A percentile compares a stretch with the other conserved stretches of the same genome.
These are phyloP conservation scores for Dactylorhiza incarnata DNA, from an alignment of 106 monocot genomes.

Conservation along the genomic window DNA sequence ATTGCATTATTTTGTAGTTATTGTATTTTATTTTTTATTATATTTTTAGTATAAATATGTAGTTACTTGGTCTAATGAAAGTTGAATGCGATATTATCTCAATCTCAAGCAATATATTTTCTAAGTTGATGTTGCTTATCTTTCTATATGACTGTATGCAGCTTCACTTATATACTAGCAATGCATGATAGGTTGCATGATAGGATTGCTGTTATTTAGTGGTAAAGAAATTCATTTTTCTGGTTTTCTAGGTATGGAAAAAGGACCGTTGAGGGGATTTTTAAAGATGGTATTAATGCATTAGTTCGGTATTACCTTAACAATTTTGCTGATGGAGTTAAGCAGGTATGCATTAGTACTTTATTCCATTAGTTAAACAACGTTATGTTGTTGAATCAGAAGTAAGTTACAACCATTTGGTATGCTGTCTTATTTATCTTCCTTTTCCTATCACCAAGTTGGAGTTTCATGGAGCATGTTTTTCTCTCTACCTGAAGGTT, in stretches of 20 bases:
- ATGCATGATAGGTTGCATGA: too few relatives aligned
- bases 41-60: too few relatives aligned
- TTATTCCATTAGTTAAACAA: background rate
- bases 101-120: background rate
- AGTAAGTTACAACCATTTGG: background rate
- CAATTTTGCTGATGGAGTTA: constrained; percentile 65
- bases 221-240: background rate
- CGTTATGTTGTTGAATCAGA: background rate
- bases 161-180: background rate
- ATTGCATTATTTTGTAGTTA: too few relatives aligned
- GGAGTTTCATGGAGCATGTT: background rate
- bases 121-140: background rate
- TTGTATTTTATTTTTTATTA: too few relatives aligned
- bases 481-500: background rate
- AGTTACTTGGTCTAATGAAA: too few relatives aligned
- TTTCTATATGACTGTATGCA: constrained; percentile 1
- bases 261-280: constrained; percentile 43
- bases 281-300: constrained; percentile 58
- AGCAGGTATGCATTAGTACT: constrained; percentile 33
- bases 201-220: background rate
- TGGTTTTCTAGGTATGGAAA: constrained; percentile 42
- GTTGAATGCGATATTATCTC: too few relatives aligned
- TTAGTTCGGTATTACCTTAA: constrained; percentile 67
- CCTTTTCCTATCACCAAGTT: background rate
- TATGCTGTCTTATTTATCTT: background rate